Evolutionary conservation across 1,284 basidiomycete species (phyloP), one percentile per base, ranked within the genome.

Genomic region (Boletus austroedulis): DNA sequence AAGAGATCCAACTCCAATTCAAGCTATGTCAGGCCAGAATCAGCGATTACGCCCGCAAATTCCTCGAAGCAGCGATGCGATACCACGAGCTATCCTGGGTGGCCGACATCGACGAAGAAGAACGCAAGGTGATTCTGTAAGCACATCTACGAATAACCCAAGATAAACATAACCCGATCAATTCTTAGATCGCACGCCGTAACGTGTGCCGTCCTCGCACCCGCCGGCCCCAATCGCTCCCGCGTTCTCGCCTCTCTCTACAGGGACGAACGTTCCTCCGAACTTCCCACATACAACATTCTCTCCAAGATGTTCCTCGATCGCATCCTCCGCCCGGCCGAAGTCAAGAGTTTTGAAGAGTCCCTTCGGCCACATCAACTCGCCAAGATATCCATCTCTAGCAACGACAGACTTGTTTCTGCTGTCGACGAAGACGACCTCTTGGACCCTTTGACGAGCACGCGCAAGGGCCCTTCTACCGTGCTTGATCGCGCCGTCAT

Each of bases 401-500:
- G 87, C 61, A 89, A 89, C 67, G 87, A 92, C 68, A 80, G 83
- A 60, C 80, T 93, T 14, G 87, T 88, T 4, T 86, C 89, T 8
- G 75, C 80, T 10, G 78, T 81, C 48, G 79, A 81, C 50, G 81
- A 83, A 38, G 83, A 86, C 44, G 83, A 74, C 59, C 78, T 77
- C 53, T 71, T 70, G 21, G 83, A 83, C 50, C 76, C 82, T 8
- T 79, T 77, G 47, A 80, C 78, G 53, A 90, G 89, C 76, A 92
- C 82, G 60, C 83, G 90, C 55, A 91, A 85, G 36, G 92, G 91
- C 1, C 95, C 96, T 2, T 89, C 92, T 8, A 98, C 94, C 11
- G 95, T 99, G n/a, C 82, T 99, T 32, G 96, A 98, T 73, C 85
- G 95, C 51, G 97, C 97, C 3, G 92, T 99, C 49, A 92, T 98